Percentiles rank a stretch among this genome's conserved stretches.
Conservation (phyloP, 345 rosid genomes). For the Cardamine occulta region DNA sequence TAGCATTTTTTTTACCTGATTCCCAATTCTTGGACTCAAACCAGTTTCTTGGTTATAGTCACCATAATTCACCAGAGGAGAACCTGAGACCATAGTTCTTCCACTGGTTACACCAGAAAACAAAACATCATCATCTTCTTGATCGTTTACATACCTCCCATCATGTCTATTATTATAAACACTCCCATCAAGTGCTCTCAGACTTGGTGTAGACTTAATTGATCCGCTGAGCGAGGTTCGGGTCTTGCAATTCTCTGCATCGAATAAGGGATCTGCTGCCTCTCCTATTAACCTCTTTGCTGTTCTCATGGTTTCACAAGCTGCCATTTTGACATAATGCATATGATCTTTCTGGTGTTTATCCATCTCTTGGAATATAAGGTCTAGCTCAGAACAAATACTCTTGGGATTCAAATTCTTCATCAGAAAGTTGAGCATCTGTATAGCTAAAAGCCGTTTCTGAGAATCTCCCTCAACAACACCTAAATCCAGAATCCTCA, state of each 20-base stretch:
- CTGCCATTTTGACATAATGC: conserved; percentile 83
- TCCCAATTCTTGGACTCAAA: conserved; percentile 53
- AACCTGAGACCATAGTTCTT: conserved; percentile 49
- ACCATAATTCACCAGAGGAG: conserved; percentile 48
- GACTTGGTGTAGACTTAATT: conserved; percentile 51
- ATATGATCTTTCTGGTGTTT: conserved; percentile 79
- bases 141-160: conserved; percentile 62
- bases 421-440: conserved; percentile 95
- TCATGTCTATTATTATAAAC: conserved; percentile 54
- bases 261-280: conserved; percentile 51
- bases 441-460: conserved; percentile 78
- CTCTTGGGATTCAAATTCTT: conserved; percentile 84
- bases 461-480: conserved; percentile 72
- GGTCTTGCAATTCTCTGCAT: conserved; percentile 42
- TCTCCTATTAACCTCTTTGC: conserved; percentile 65
- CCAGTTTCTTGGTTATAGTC: conserved; percentile 53
- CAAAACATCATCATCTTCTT: conserved; percentile 76
- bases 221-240: conserved; percentile 42
- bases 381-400: conserved; percentile 67
- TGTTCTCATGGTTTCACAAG: conserved; percentile 81
- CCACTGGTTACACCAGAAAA: conserved; percentile 58
- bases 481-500: conserved; percentile 66
- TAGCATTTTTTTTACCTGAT: conserved; percentile 59
- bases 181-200: conserved; percentile 62
- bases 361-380: conserved; percentile 75